These are phyloP conservation scores for Begonia peltatifolia DNA, from an alignment of 306 rosid species.

Conservation along the genomic window DNA sequence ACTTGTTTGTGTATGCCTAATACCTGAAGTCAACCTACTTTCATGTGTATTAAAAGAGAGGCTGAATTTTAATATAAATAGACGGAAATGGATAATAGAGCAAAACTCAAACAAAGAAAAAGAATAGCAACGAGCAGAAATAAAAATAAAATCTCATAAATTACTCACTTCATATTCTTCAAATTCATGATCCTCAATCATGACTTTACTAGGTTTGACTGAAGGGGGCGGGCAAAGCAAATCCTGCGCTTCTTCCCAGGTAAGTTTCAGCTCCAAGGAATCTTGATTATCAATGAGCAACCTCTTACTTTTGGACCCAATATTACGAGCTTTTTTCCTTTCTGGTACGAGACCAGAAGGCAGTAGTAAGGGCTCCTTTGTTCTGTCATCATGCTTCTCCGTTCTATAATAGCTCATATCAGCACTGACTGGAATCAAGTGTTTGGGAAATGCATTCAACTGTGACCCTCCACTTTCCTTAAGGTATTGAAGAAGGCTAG, in stretches of 20 bases:
- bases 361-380: conserved; percentile 55
- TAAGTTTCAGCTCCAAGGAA: conserved; percentile 80
- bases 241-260: conserved; percentile 98
- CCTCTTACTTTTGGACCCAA: conserved; percentile 94
- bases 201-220: conserved; percentile 70
- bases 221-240: conserved; percentile 88
- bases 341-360: conserved; percentile 56
- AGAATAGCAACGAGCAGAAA: not conserved
- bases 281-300: conserved; percentile 90
- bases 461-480: conserved; percentile 74
- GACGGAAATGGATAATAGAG: too few species aligned
- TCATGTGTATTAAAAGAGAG: too few species aligned
- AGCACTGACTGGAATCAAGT: conserved; percentile 52
- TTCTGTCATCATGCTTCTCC: conserved; percentile 55
- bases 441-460: conserved; percentile 50
- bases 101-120: too few species aligned
- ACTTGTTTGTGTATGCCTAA: too few species aligned
- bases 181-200: conserved; percentile 78
- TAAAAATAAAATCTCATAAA: not conserved
- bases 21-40: too few species aligned
- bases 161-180: conserved; percentile 91
- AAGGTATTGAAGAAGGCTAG: conserved; percentile 89
- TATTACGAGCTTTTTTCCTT: conserved; percentile 74
- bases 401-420: conserved; percentile 62
- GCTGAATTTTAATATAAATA: too few species aligned